Conservation (phyloP, 345 rosid species). For the Jatropha curcas region DNA sequence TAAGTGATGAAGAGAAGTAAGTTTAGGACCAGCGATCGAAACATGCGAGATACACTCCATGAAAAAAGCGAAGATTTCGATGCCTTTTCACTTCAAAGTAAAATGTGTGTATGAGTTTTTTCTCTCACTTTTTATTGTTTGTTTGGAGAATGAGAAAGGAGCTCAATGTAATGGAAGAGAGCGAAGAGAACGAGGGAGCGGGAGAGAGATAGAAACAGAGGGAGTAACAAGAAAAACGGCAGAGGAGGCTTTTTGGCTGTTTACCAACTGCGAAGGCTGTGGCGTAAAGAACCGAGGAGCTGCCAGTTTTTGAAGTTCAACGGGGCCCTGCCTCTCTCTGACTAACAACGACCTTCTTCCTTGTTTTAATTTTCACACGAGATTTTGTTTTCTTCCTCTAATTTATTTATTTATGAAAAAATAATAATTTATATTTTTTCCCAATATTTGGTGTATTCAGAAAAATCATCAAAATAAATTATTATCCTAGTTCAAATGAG, state of each 20-base stretch:
- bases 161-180: neutral
- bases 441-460: too few species aligned
- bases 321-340: neutral
- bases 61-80: neutral
- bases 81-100: neutral
- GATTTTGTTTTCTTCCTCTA: neutral
- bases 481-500: too few species aligned
- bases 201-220: neutral
- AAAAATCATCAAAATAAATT: too few species aligned
- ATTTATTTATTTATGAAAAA: too few species aligned
- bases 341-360: neutral
- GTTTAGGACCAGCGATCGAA: constrained; percentile 1
- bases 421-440: too few species aligned
- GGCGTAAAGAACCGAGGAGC: neutral
- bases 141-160: neutral
- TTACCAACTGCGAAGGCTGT: neutral
- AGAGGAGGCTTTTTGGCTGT: neutral
- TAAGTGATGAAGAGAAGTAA: neutral
- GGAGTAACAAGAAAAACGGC: constrained; percentile 13
- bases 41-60: constrained; percentile 16
- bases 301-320: neutral
- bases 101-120: neutral
- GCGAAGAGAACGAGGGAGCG: neutral
- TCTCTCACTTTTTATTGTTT: neutral
- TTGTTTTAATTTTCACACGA: neutral